Base-by-base conservation (phyloP, 2,329 filamentous ascomycete species). In the Ceratocystis variospora region DNA sequence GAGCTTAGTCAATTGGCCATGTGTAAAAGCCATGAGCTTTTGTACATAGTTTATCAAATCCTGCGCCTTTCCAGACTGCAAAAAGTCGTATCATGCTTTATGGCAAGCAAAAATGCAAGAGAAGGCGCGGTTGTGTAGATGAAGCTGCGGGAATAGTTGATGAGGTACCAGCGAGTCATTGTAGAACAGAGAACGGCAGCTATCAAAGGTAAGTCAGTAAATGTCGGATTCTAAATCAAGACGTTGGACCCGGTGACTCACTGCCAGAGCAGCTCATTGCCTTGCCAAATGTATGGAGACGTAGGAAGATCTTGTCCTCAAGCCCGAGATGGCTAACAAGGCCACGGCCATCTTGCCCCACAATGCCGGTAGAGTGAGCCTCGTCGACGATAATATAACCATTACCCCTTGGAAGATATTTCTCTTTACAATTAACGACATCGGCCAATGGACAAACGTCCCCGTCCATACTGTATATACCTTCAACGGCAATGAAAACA, bases 391-490 rank as follows among this genome's bases (percentile, higher is more conserved):
- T 78, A 3, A 89, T 75, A 66, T 86, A 78, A 0, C 80, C 83
- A 61, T 88, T 89, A 0, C 79, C 79, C 0, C 68, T 68, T 0
- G 85, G 83, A 0, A 90, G 74, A 0, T 81, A 71, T 0, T 76
- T 73, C 50, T 87, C 79, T 0, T 87, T 79, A 3, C 82, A 76
- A 0, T 78, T 73, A 1, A 87, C 79, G 19, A 92, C 81, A 5
- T 84, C 79, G 10, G 72, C 71, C 10, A 94, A 75, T 0, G 86
- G 87, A 0, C 83, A 83, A 19, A 89, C 75, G 70, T 92, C 88
- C 0, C 89, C 89, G 64, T 93, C 89, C 89, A 94, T 94, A 73
- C 87, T 91, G 73, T 94, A 93, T 0, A 90, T 77, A 0, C 81
- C 83, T 70, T 90, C 87, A 0, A 89, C 78, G 0, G 83, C 83